Evolutionary conservation across 2,329 filamentous ascomycete genomes (phyloP).

Genomic region (Hymenoscyphus fructigenus): DNA sequence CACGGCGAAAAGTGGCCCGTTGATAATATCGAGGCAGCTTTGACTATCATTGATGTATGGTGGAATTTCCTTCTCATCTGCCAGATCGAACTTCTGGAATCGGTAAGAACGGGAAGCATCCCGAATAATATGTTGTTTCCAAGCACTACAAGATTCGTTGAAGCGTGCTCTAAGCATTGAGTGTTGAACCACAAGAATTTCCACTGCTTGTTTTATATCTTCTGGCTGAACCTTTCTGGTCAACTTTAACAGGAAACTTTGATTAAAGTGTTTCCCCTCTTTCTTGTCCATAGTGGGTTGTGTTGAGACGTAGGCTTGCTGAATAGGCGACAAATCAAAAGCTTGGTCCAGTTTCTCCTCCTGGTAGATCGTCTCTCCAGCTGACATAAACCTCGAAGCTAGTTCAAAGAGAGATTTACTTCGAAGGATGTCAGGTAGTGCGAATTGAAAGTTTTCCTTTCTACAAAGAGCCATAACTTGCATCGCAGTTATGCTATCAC

Average conservation of each 20-base stretch:
- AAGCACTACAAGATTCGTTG: conserved; percentile 28
- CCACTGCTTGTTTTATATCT: conserved; percentile 28
- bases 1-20: conserved; percentile 19
- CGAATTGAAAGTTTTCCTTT: conserved; percentile 34
- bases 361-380: neutral
- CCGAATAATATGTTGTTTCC: conserved; percentile 33
- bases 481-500: conserved; percentile 40
- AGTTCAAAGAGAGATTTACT: conserved; percentile 16
- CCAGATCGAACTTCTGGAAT: conserved; percentile 1
- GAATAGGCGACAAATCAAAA: conserved; percentile 29
- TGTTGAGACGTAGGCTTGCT: conserved; percentile 27
- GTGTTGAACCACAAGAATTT: conserved; percentile 36
- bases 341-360: conserved; percentile 10
- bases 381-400: neutral
- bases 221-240: neutral
- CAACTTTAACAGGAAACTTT: conserved; percentile 26
- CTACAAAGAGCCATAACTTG: conserved; percentile 44
- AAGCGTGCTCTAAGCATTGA: conserved; percentile 42
- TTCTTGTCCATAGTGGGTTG: conserved; percentile 8
- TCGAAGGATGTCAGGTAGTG: conserved; percentile 31
- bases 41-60: conserved; percentile 9
- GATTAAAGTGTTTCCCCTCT: conserved; percentile 26
- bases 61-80: conserved; percentile 7
- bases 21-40: conserved; percentile 12
- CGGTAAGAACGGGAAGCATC: conserved; percentile 16